Evolutionary conservation across 75 land plant species (phyloP).

Genomic region (Cryptomeria japonica): DNA sequence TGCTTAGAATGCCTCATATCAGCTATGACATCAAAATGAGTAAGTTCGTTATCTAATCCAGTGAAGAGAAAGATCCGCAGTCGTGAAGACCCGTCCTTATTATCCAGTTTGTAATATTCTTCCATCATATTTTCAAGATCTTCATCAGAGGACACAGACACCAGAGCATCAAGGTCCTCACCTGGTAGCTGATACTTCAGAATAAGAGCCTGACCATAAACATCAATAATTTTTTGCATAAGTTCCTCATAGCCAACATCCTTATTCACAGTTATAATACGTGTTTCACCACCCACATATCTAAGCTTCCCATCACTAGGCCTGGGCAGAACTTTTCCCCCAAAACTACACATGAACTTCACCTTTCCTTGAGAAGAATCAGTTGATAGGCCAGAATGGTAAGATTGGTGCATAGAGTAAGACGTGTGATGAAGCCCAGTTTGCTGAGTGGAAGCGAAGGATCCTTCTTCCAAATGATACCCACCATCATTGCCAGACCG

Average conservation of each 20-base stretch:
- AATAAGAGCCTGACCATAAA: conserved; percentile 58
- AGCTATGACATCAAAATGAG: conserved; percentile 32
- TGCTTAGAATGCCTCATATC: conserved; percentile 47
- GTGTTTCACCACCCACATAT: conserved; percentile 90
- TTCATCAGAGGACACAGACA: conserved; percentile 92
- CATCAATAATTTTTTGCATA: conserved; percentile 49
- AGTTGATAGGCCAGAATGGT: conserved; percentile 41
- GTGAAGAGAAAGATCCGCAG: conserved; percentile 78
- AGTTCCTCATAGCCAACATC: conserved; percentile 65
- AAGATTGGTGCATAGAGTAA: neutral
- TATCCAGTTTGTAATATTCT: conserved; percentile 68
- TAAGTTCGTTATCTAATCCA: conserved; percentile 43
- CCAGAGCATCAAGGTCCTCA: conserved; percentile 93
- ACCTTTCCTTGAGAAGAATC: conserved; percentile 33
- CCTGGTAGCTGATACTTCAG: conserved; percentile 94
- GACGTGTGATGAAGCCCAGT: conserved; percentile 2
- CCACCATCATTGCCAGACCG: conserved; percentile 4
- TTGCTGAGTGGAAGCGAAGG: conserved; percentile 1
- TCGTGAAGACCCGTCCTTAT: conserved; percentile 48
- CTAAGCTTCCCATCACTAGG: conserved; percentile 88
- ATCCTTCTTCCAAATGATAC: conserved; percentile 5
- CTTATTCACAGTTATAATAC: conserved; percentile 49
- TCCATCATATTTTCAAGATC: conserved; percentile 94
- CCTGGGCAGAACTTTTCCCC: conserved; percentile 78
- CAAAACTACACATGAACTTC: conserved; percentile 80